Evolutionary conservation across 2,329 filamentous ascomycete genomes (phyloP), one percentile per base, ranked within the genome.

Genomic region (Alternaria solani): DNA sequence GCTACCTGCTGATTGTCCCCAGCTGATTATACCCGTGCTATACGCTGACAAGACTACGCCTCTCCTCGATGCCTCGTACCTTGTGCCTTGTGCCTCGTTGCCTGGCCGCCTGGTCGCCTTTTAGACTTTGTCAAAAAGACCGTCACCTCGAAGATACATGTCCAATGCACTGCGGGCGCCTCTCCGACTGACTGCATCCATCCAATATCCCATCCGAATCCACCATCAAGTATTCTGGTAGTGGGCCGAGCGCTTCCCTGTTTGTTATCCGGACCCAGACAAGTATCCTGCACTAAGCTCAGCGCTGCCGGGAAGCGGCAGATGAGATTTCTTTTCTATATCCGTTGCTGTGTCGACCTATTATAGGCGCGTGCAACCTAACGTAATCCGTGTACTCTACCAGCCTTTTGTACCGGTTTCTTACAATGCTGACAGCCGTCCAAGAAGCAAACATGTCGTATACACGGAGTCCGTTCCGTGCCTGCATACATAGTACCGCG

Each of bases 291-390:
- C 46, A 38, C 23, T 20, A 7, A 18, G 20, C 14, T 26, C 46
- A 49, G 32, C 46, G n/a, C 20, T 49, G 30, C 46, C 46, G 46
- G 14, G 14, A n/a, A 16, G 14, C 46, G 46, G 46, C 46, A 49
- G 46, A 6, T 49, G 46, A 49, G 46, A 38, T 38, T 49, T 36
- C 46, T 38, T 36, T 36, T 49, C 46, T 7, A 57, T 57, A 34
- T 39, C 32, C 53, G 57, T 60, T 60, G 57, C 57, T 60, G 47
- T 38, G 53, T 47, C 57, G 57, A 60, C 57, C 42, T 39, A 28
- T 36, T 42, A 32, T 49, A 36, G 20, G 41, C 39, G 20, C 42
- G 55, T 47, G 55, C 44, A 25, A 41, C 51, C 49, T 49, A 49
- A 26, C 46, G 46, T 16, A n/a, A 25, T 49, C 25, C 46, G 46